Conservation (phyloP, 805 yeast genomes). For the Pichia phayaonensis region DNA sequence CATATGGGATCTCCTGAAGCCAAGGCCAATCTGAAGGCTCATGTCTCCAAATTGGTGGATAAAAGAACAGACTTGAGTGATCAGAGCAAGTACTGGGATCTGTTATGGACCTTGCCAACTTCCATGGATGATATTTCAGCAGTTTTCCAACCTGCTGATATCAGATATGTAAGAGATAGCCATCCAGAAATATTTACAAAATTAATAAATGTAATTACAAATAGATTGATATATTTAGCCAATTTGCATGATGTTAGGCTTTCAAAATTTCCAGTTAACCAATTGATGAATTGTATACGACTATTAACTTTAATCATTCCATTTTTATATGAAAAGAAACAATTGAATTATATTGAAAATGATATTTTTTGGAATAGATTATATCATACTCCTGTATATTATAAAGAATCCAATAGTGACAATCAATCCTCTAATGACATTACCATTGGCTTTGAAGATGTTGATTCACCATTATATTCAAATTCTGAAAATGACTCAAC, state of each 20-base stretch:
- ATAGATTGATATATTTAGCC: constrained; percentile 26
- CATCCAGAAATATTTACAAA: constrained; percentile 51
- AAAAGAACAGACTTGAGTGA: constrained; percentile 30
- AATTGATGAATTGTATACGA: constrained; percentile 55
- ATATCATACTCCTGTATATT: constrained; percentile 1
- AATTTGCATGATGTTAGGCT: constrained; percentile 20
- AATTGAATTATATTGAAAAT: constrained; percentile 13
- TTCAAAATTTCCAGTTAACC: constrained; percentile 21
- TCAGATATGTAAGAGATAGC: constrained; percentile 50
- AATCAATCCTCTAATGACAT: neutral
- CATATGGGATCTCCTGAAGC: constrained; percentile 74
- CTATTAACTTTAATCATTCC: constrained; percentile 62
- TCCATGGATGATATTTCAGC: constrained; percentile 51
- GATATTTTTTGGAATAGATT: constrained; percentile 38
- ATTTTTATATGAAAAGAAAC: constrained; percentile 46
- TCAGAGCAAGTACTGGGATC: constrained; percentile 35
- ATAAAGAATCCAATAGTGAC: neutral
- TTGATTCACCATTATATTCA: neutral
- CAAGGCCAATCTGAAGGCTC: constrained; percentile 49
- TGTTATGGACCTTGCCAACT: constrained; percentile 42
- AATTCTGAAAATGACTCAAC: neutral
- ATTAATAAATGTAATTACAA: constrained; percentile 37
- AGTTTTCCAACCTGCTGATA: constrained; percentile 47
- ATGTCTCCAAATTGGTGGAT: constrained; percentile 50
- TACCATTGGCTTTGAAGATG: neutral